Evolutionary conservation across 306 rosid genomes (phyloP).

Genomic region (Medicago truncatula): MtrunA17r5.0-ANR NC_053043.1:6626001-6626500

Average conservation of each 20-base stretch:
- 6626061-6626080: background rate
- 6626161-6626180: slow-evolving; percentile 20
- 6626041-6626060: background rate
- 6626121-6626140: slow-evolving; percentile 21
- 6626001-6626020: slow-evolving; percentile 95
- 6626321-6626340: slow-evolving; percentile 13
- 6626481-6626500: slow-evolving; percentile 24
- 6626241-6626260: slow-evolving; percentile 98
- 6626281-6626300: slow-evolving; percentile 94
- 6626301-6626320: slow-evolving; percentile 48
- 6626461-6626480: slow-evolving; percentile 18
- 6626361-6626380: slow-evolving; percentile 40
- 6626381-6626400: slow-evolving; percentile 31
- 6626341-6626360: slow-evolving; percentile 36
- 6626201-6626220: slow-evolving; percentile 53
- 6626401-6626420: slow-evolving; percentile 16
- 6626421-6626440: slow-evolving; percentile 32
- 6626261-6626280: slow-evolving; percentile 93
- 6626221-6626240: slow-evolving; percentile 98
- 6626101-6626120: slow-evolving; percentile 7
- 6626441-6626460: slow-evolving; percentile 33
- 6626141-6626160: background rate
- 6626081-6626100: slow-evolving; percentile 35
- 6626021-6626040: slow-evolving; percentile 77
- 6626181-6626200: slow-evolving; percentile 28